Evolutionary conservation across 1,139 yeast genomes (phyloP), one percentile per base, ranked within the genome.

Genomic region (Blastobotrys arbuscula): DNA sequence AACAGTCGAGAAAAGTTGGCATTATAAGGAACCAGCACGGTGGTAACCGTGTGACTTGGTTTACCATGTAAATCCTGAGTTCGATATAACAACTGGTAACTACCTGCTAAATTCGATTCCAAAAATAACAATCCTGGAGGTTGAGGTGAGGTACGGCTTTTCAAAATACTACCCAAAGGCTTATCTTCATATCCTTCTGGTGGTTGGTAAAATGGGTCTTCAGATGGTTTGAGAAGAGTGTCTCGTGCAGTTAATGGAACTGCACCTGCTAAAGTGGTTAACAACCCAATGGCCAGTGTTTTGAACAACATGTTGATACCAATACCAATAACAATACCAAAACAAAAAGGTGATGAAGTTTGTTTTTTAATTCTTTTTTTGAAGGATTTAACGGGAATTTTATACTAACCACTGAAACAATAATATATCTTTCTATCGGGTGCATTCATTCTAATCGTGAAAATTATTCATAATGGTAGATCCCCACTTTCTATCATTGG

Each of bases 21-120:
- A 16, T 44, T 45, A 38, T 6, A n/a, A 3, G 67, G 67, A 20
- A 55, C 55, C 36, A 63, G 48, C 2, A 63, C 52, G 2, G 66
- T 63, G 10, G 65, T 61, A 16, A 61, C 57, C 19, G 60, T 56
- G 1, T 56, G 55, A 7, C 54, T 50, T 16, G 68, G 55, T 13
- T 49, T 47, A 31, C 60, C 65, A 37, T 48, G 45, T 12, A 63
- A 50, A 44, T 61, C 59, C 24, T 58, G 54, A n/a, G 64, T 55
- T 15, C 63, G 55, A 44, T 53, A 59, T 28, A 58, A 47, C 16
- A 65, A 37, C 50, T 65, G 67, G 49, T 51, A 39, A 2, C 20
- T 19, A 5, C 37, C 44, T 3, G 45, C 23, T n/a, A 39, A 38
- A 18, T 42, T 19, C 15, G 21, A 15, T 20, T 44, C 23, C 38